phyloP scores from a whole-genome alignment of 257 asterid genomes.

The Solanum sejunctum region DNA sequence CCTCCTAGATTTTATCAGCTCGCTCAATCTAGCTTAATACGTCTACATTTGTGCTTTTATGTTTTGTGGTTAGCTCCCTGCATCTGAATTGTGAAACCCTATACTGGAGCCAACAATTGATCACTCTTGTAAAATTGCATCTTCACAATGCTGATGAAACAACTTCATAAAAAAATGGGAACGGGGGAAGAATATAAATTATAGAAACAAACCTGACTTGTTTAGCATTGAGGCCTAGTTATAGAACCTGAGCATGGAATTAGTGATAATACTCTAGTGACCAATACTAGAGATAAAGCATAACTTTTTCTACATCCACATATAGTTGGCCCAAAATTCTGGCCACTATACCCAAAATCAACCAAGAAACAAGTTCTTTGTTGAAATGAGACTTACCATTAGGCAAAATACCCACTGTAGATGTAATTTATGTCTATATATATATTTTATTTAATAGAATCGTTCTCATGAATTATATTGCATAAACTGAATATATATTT shows the following conservation, averaged over 20 bases:
- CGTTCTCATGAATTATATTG: neutral
- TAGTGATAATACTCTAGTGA: neutral
- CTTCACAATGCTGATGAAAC: too few species aligned
- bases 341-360: neutral
- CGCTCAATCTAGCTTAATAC: too few species aligned
- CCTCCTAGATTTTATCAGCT: too few species aligned
- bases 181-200: neutral
- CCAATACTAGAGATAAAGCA: neutral
- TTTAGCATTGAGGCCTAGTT: neutral
- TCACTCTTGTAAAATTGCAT: too few species aligned
- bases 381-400: neutral
- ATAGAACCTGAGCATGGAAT: neutral
- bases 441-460: neutral
- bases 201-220: neutral
- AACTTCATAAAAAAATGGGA: too few species aligned
- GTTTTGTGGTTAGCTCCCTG: too few species aligned
- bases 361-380: neutral
- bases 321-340: neutral
- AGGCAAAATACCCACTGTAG: neutral
- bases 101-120: too few species aligned
- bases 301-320: neutral
- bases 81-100: too few species aligned
- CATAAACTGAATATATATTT: neutral
- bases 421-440: neutral
- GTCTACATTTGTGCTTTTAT: too few species aligned